These are phyloP conservation scores for Umbelopsis sp. DNA, from an alignment of 192 early-diverging fungal species.

Conservation along the genomic window DNA sequence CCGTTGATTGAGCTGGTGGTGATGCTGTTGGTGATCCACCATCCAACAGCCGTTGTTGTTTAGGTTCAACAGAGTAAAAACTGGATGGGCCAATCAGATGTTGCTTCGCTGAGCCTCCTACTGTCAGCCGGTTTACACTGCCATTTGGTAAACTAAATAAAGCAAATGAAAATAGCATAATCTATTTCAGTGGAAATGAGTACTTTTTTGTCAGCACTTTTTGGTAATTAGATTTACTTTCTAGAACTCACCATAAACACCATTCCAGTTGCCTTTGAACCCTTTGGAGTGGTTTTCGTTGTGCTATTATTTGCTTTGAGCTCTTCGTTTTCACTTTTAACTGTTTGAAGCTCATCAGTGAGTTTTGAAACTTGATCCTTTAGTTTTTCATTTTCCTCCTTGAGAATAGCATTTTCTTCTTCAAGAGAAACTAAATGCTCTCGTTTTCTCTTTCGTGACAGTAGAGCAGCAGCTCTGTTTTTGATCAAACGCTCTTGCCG, in stretches of 20 bases:
- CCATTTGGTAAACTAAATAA: conserved; percentile 72
- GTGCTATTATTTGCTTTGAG: neutral
- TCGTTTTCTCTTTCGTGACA: conserved; percentile 88
- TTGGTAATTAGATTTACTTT: conserved; percentile 6
- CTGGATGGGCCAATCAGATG: conserved; percentile 38
- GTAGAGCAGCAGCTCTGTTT: conserved; percentile 86
- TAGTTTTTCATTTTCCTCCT: conserved; percentile 62
- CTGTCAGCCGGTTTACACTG: conserved; percentile 46
- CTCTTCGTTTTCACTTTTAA: conserved; percentile 8
- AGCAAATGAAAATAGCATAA: conserved; percentile 83
- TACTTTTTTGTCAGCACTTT: neutral
- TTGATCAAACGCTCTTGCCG: conserved; percentile 88
- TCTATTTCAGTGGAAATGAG: conserved; percentile 44
- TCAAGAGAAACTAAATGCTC: conserved; percentile 83
- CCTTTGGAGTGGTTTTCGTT: conserved; percentile 15
- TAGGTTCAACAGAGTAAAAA: conserved; percentile 16
- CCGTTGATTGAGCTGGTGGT: conserved; percentile 11
- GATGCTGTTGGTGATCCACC: neutral
- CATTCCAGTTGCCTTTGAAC: conserved; percentile 54
- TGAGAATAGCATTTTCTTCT: conserved; percentile 49
- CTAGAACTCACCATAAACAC: conserved; percentile 58
- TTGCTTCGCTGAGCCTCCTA: conserved; percentile 40
- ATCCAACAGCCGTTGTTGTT: conserved; percentile 9
- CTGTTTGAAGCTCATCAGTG: conserved; percentile 8
- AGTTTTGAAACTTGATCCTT: conserved; percentile 47